Evolutionary conservation across 176 grass and related monocot species (phyloP), one percentile per base, ranked within the genome.

Genomic region (Oryza brachyantha): DNA sequence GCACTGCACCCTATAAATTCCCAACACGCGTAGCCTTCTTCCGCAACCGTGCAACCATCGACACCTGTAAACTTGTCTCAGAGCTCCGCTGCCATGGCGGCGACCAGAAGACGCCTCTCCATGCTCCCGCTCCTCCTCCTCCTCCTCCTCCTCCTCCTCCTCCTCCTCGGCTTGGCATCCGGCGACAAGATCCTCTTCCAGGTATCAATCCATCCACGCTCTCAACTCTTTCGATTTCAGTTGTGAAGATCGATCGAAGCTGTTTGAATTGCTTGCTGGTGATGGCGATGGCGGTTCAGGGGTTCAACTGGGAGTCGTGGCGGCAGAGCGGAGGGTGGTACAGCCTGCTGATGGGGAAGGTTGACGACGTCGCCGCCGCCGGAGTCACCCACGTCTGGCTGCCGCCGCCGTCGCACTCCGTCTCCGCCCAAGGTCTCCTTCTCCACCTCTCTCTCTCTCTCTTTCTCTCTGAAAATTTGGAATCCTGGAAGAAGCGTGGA

Each of bases 231-330:
- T 32, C 40, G 45, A 48, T 48, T 48, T 19, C 21, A 32, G 31
- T 32, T 32, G 3, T 32, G 31, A 32, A 32, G 31, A n/a, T n/a
- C n/a, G n/a, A n/a, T n/a, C n/a, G n/a, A 32, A 22, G 29, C 9
- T 83, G 48, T 54, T 25, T n/a, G n/a, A 1, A 9, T 10, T 39
- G n/a, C n/a, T n/a, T n/a, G n/a, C n/a, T 1, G 40, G 0, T 79
- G 25, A 21, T 62, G 72, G 24, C 10, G 42, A 73, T 43, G n/a
- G n/a, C n/a, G n/a, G 10, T 45, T 62, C 79, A 97, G 90, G 93
- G 86, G 1, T 97, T 97, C 83, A 97, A 93, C 76, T 97, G 93
- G 93, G 93, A 97, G 29, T 93, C 90, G 26, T 97, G 88, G 93
- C 86, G 62, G 54, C 91, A 92, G 65, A 70, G 73, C 28, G 93